Base-by-base conservation (phyloP, 352 stramenopile genomes). In the Globisporangium okanoganense region DNA sequence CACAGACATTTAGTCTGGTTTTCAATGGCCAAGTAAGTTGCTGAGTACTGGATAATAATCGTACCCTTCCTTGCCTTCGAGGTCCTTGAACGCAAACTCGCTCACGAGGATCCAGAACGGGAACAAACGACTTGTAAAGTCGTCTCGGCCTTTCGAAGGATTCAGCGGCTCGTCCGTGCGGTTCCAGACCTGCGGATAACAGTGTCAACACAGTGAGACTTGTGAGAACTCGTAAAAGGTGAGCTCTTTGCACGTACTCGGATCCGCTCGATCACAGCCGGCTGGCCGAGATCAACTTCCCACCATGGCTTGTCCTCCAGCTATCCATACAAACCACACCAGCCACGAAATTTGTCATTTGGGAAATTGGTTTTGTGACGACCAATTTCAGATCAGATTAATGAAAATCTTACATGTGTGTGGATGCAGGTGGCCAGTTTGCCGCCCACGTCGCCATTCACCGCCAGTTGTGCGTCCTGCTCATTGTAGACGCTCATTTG, bases 71-170 rank as follows among this genome's bases (percentile, higher is more conserved):
- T 89, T 87, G 50, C 88, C 88, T 25, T 89, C 64, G 33, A 87
- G 58, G 33, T 92, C 75, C 36, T 82, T 76, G 69, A 98, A 98
- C 10, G 89, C 78, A 38, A 88, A 81, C 56, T 95, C 82, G 29
- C 91, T 97, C 16, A 97, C 81, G 62, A 98, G 87, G 62, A 98
- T 84, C 90, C 92, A 98, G 62, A 84, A 97, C 12, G 94, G 94
- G 56, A 97, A 97, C 24, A 98, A 53, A 0, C 91, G 76, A 47
- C 55, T 64, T 2, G 78, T 88, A 66, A 88, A 98, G 56, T 97
- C 80, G 62, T 88, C 78, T 7, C 73, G 68, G 14, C 70, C 70
- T 61, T 85, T 79, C 10, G 70, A 86, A n/a, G 78, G 72, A 66
- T 98, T 93, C 27, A 72, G 59, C 2, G 90, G 92, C 50, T 87